Base-by-base conservation (phyloP, 2,329 filamentous ascomycete genomes). In the Neonectria punicea region DNA sequence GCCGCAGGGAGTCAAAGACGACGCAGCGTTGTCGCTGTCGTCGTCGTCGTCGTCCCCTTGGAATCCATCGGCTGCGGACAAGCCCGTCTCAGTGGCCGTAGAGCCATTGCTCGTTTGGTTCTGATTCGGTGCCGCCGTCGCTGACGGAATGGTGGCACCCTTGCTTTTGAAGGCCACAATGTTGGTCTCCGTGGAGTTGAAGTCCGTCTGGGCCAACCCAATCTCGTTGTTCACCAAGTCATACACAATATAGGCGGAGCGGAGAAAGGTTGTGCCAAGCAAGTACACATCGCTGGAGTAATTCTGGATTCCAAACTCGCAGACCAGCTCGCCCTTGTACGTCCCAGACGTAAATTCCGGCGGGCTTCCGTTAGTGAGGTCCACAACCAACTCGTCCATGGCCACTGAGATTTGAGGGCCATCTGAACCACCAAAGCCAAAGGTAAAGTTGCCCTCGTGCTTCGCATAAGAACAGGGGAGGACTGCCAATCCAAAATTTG, bases 241-340 rank as follows among this genome's bases (percentile, higher is more conserved):
- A 67, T 88, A 89, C 8, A 89, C 86, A 6, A 89, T 84, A 66
- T 89, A 89, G 1, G 86, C 87, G 1, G 86, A 89, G 58, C 87
- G 83, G 34, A 89, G 76, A 73, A 89, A 89, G 0, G 84, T 86
- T 70, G 88, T 87, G 47, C 87, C 87, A 10, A 89, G 81, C 46
- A 89, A 78, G 68, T 78, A 86, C 0, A 82, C 77, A 2, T 75
- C 66, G 22, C 72, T 72, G 22, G 76, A 81, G 54, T 81, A 79
- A 72, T 86, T 86, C 70, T 86, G 82, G 62, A 90, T 85, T 43
- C 88, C 88, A 61, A 90, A 88, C 58, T 82, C 78, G 73, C 88
- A 90, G 0, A 81, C 79, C 0, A 76, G 67, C 72, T 86, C 71
- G 46, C 84, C 85, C 44, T 78, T 71, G 71, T 84, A 83, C 8